These are phyloP conservation scores for Sphagnurus paluster DNA, from an alignment of 1,284 basidiomycete genomes.

Conservation along the genomic window DNA sequence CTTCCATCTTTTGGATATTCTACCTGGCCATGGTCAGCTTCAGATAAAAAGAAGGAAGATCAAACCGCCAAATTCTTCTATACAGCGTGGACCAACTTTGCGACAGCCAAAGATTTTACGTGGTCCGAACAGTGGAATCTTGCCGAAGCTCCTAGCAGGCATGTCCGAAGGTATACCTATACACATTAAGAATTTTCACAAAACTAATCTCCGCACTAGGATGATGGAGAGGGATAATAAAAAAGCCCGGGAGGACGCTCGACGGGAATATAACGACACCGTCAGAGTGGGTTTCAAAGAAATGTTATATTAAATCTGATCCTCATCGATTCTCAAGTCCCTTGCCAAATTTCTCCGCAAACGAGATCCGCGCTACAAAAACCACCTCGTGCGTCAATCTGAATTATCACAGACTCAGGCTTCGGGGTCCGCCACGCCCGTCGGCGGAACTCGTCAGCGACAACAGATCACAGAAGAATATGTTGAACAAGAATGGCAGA, in stretches of 20 bases:
- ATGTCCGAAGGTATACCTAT: conserved; percentile 64
- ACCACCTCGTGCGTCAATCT: conserved; percentile 57
- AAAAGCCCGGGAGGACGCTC: conserved; percentile 83
- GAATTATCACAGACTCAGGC: conserved; percentile 31
- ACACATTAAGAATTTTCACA: not conserved
- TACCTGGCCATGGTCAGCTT: conserved; percentile 67
- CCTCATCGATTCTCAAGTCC: conserved; percentile 57
- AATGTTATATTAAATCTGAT: conserved; percentile 3
- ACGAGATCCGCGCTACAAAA: conserved; percentile 91
- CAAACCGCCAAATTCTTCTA: conserved; percentile 79
- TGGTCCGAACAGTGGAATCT: conserved; percentile 90
- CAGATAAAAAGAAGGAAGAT: conserved; percentile 40
- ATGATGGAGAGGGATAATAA: conserved; percentile 98
- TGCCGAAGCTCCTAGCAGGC: conserved; percentile 84
- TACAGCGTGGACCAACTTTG: conserved; percentile 84
- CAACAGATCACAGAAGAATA: conserved; percentile 40
- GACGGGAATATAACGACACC: conserved; percentile 92
- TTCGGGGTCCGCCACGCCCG: conserved; percentile 30
- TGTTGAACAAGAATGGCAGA: conserved; percentile 86
- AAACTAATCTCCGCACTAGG: conserved; percentile 36
- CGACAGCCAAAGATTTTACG: conserved; percentile 85
- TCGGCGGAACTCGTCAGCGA: conserved; percentile 19
- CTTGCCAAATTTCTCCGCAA: conserved; percentile 88
- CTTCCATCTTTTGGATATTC: conserved; percentile 88
- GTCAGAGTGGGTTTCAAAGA: conserved; percentile 61